These are phyloP conservation scores for Penicillium polonicum DNA, from an alignment of 2,329 filamentous ascomycete species.

Conservation along the genomic window DNA sequence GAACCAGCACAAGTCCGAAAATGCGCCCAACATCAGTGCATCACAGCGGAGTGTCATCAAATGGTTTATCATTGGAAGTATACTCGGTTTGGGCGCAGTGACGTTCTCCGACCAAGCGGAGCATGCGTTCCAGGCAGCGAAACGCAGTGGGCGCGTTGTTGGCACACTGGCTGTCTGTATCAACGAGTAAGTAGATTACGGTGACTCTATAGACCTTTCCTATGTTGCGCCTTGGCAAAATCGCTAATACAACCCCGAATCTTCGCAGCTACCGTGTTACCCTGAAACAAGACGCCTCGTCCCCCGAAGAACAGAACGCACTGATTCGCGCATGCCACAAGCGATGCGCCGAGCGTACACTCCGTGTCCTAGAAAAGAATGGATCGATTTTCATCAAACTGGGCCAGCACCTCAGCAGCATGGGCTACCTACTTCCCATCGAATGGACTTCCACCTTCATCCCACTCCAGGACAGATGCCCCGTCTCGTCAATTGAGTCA, in stretches of 20 bases:
- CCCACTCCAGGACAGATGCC: constrained; percentile 92
- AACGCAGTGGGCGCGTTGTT: constrained; percentile 76
- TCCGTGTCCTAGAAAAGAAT: constrained; percentile 87
- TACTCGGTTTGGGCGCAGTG: constrained; percentile 46
- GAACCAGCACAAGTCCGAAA: constrained; percentile 1
- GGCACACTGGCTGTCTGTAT: constrained; percentile 75
- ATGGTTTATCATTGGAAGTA: constrained; percentile 36
- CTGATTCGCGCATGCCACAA: constrained; percentile 82
- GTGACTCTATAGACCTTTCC: background rate
- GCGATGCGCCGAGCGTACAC: constrained; percentile 83
- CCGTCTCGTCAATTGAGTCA: constrained; percentile 83
- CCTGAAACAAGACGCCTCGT: constrained; percentile 65
- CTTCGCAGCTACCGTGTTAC: constrained; percentile 75
- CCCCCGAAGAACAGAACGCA: constrained; percentile 64
- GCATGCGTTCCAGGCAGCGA: constrained; percentile 70
- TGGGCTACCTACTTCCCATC: constrained; percentile 87
- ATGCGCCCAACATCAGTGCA: background rate
- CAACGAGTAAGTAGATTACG: constrained; percentile 69
- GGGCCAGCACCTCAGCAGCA: constrained; percentile 90
- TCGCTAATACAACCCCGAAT: constrained; percentile 6
- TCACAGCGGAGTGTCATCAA: constrained; percentile 30
- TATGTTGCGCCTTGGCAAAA: background rate
- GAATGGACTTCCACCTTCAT: constrained; percentile 98
- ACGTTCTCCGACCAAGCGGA: constrained; percentile 66
- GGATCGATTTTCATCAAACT: constrained; percentile 98